A percentile compares a stretch with the other conserved stretches of the same genome.
phyloP scores from a whole-genome alignment of 2,329 filamentous ascomycete species.

The Sporothrix brunneoviolacea region DNA sequence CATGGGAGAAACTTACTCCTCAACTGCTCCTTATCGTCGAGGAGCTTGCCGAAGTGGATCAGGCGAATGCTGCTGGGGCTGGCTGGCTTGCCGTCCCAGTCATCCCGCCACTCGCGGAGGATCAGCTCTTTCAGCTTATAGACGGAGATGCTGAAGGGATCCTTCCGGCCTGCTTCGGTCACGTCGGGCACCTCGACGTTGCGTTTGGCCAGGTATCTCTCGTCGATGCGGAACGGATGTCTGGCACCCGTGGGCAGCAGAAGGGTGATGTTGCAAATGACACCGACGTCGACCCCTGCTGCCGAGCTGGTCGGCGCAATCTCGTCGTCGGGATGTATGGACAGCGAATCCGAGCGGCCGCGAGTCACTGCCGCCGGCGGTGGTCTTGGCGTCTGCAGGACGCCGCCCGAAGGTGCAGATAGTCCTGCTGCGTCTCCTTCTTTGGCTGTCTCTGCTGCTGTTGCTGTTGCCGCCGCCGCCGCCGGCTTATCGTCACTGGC shows the following conservation, averaged over 20 bases:
- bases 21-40: constrained; percentile 80
- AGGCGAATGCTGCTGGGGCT: constrained; percentile 85
- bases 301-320: neutral
- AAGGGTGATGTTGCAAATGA: constrained; percentile 68
- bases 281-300: constrained; percentile 24
- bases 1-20: constrained; percentile 75
- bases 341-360: constrained; percentile 21
- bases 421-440: neutral
- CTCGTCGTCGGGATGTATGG: constrained; percentile 12
- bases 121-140: constrained; percentile 94
- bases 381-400: constrained; percentile 4
- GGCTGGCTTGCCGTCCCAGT: constrained; percentile 82
- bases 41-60: constrained; percentile 83
- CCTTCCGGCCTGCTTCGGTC: constrained; percentile 51
- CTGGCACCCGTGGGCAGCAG: constrained; percentile 74
- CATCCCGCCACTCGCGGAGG: constrained; percentile 82
- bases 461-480: neutral
- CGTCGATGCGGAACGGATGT: constrained; percentile 85
- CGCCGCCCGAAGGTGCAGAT: neutral
- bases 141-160: constrained; percentile 85
- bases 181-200: constrained; percentile 68
- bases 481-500: constrained; percentile 19
- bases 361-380: constrained; percentile 15
- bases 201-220: constrained; percentile 74
- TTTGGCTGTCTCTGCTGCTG: neutral